A percentile compares a stretch with the other conserved stretches of the same genome.
Conservation (phyloP, 2,329 filamentous ascomycete genomes). For the Sporothrix humicola region DNA sequence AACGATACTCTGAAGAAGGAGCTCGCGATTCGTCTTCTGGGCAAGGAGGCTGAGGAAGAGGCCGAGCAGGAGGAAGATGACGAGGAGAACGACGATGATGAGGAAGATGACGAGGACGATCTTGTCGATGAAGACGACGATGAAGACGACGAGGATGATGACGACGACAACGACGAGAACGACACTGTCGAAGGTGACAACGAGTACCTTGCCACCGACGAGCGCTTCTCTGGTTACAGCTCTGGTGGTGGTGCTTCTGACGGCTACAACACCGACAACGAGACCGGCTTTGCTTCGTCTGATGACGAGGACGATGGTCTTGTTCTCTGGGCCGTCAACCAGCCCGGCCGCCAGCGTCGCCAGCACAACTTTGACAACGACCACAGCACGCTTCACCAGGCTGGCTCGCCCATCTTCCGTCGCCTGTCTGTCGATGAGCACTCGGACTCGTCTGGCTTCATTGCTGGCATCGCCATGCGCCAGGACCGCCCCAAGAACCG, state of each 20-base stretch:
- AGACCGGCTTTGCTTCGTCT: conserved; percentile 70
- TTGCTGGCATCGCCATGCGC: conserved; percentile 52
- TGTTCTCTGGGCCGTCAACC: conserved; percentile 60
- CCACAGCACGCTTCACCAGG: conserved; percentile 47
- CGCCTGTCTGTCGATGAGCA: conserved; percentile 47
- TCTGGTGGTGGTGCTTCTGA: conserved; percentile 61
- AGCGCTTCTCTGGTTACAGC: conserved; percentile 61
- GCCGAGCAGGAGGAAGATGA: conserved; percentile 76
- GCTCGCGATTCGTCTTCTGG: conserved; percentile 82
- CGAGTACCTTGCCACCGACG: conserved; percentile 53
- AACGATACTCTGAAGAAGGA: conserved; percentile 90
- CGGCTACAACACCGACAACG: conserved; percentile 77
- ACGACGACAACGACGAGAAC: conserved; percentile 57
- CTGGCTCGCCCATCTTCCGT: conserved; percentile 46
- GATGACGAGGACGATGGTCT: conserved; percentile 75
- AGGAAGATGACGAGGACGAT: conserved; percentile 57
- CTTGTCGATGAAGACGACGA: conserved; percentile 56
- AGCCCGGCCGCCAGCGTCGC: conserved; percentile 34
- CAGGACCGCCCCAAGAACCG: conserved; percentile 45
- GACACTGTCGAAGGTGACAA: conserved; percentile 58
- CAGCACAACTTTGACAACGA: conserved; percentile 39
- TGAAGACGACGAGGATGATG: conserved; percentile 47
- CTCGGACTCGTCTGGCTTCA: conserved; percentile 67
- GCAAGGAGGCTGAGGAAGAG: conserved; percentile 90
- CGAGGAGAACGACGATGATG: conserved; percentile 54